Evolutionary conservation across 2,329 filamentous ascomycete species (phyloP).

Genomic region (Tolypocladium endophyticum): DNA sequence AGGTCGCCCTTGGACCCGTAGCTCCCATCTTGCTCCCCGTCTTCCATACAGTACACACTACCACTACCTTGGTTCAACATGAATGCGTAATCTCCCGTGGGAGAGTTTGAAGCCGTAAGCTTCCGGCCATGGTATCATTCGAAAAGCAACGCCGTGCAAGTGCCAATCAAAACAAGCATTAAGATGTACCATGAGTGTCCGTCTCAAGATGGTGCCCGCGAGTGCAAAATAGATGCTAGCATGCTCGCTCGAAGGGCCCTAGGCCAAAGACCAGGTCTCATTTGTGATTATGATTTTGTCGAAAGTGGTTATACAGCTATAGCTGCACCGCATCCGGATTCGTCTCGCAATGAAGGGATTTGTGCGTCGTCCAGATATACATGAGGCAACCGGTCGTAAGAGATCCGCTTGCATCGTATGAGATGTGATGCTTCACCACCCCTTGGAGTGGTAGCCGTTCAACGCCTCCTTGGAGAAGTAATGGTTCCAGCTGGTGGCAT

Average conservation of each 20-base stretch:
- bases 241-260: not conserved
- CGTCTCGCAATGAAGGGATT: constrained; percentile 9
- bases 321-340: not conserved
- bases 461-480: constrained; percentile 73
- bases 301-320: not conserved
- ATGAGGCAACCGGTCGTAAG: constrained; percentile 9
- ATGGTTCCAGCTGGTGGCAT: constrained; percentile 71
- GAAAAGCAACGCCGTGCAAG: constrained; percentile 8
- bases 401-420: constrained; percentile 2
- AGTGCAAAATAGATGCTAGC: not conserved
- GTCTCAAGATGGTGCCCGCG: constrained; percentile 3
- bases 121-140: constrained; percentile 20
- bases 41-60: constrained; percentile 18
- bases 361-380: constrained; percentile 18
- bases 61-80: constrained; percentile 6
- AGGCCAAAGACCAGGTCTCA: not conserved
- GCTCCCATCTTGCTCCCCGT: constrained; percentile 7
- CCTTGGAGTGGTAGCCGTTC: constrained; percentile 33
- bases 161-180: constrained; percentile 8
- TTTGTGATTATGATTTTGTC: constrained; percentile 1
- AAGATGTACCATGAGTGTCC: constrained; percentile 5
- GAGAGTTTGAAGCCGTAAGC: constrained; percentile 4
- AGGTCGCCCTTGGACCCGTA: constrained; percentile 13
- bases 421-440: constrained; percentile 20
- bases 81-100: constrained; percentile 3